phyloP scores from a whole-genome alignment of 768 basidiomycete genomes.

The Lyophyllum semitale region DNA sequence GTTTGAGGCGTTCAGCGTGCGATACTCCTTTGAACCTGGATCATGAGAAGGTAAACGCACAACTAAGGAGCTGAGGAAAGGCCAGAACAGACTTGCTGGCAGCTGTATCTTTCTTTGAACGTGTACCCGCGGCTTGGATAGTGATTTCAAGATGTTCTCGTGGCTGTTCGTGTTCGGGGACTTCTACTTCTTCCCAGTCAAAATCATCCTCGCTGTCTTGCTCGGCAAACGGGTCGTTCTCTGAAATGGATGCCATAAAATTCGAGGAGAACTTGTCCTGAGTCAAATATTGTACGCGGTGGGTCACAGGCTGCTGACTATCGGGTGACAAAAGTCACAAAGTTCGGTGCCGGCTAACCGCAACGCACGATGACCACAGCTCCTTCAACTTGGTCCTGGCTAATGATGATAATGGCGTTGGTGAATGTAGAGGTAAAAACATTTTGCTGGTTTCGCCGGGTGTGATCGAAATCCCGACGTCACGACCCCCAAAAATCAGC shows the following conservation, averaged over 20 bases:
- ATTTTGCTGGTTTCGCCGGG: no score
- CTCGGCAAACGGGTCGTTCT: slow-evolving; percentile 19
- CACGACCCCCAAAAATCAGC: no score
- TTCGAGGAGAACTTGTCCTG: slow-evolving; percentile 8
- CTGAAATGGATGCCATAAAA: slow-evolving; percentile 17
- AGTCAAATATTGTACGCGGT: no score
- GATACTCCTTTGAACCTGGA: slow-evolving; percentile 51
- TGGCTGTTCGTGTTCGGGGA: slow-evolving; percentile 42
- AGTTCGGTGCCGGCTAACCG: no score
- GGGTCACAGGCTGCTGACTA: background rate
- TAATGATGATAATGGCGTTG: no score
- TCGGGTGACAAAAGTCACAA: slow-evolving; percentile 12
- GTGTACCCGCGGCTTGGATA: slow-evolving; percentile 40
- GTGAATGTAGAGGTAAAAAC: no score
- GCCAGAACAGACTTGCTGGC: slow-evolving; percentile 46
- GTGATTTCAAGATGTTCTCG: slow-evolving; percentile 67
- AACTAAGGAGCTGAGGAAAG: background rate
- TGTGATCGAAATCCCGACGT: no score
- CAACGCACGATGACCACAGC: background rate
- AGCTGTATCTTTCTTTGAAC: slow-evolving; percentile 33
- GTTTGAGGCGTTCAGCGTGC: slow-evolving; percentile 68
- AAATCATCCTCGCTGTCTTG: slow-evolving; percentile 64
- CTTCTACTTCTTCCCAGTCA: slow-evolving; percentile 81
- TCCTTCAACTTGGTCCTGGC: no score
- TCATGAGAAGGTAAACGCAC: slow-evolving; percentile 17